Base-by-base conservation (phyloP, 2,329 filamentous ascomycete species). In the Fusarium zealandicum region DNA sequence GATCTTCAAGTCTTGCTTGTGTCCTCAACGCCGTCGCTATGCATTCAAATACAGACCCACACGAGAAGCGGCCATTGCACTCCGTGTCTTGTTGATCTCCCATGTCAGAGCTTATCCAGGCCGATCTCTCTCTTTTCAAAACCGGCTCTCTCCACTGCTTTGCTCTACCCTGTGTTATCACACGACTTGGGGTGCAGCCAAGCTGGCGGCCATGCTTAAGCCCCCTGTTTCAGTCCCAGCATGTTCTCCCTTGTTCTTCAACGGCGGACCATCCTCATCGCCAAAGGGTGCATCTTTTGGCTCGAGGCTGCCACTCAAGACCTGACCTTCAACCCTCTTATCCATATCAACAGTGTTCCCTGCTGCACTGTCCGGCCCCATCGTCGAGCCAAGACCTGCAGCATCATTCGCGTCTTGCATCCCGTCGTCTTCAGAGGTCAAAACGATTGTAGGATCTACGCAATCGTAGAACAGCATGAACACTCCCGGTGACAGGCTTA, bases 381-480 rank as follows among this genome's bases (percentile, higher is more conserved):
- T 44, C 33, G 37, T 43, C 28, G 33, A 43, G 52, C 46, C 41
- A 37, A 58, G 18, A 25, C 54, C 51, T 27, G 45, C 39, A 39
- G 45, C 41, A 17, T 70, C 64, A 11, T 55, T 47, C 11, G 52
- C 62, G 30, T 69, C 61, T 36, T 64, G 52, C 54, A 64, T 63
- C 13, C 54, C 56, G 17, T 46, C 57, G 13, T 63, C 60, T 22
- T 73, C 70, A 18, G 71, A 64, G 18, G 72, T 67, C 9, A 80
- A 70, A 16, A 88, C 70, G 22, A 78, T 76, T 31, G 71, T 76
- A 1, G 80, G 73, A 51, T 89, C 85, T 18, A 89, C 77, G 39
- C 84, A 85, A 70, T 99, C 93, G 72, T 98, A 99, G 72, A 98
- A 98, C 1, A 98, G 82, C 93, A 99, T 98, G 70, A 98, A 98